phyloP scores from a whole-genome alignment of 192 early-diverging fungal genomes.

The Coemansia sp. region DNA sequence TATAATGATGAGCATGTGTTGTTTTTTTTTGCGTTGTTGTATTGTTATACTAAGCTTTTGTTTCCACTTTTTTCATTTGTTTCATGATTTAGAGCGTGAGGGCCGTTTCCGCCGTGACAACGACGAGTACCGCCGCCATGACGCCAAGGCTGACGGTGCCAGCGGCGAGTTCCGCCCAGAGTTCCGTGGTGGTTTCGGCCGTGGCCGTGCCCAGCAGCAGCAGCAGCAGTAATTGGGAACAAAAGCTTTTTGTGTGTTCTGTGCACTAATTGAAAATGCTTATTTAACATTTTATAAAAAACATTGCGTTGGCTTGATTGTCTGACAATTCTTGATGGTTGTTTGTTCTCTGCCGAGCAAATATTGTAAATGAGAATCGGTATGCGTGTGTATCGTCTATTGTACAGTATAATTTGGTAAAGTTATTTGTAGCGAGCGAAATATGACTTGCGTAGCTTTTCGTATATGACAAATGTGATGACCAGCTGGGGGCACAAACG shows the following conservation, averaged over 20 bases:
- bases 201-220: constrained; percentile 57
- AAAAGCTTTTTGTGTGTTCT: constrained; percentile 8
- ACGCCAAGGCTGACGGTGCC: constrained; percentile 89
- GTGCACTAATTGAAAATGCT: constrained; percentile 2
- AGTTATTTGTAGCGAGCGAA: constrained; percentile 26
- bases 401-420: no score
- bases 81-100: constrained; percentile 62
- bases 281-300: no score
- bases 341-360: no score
- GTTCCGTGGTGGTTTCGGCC: constrained; percentile 94
- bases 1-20: constrained; percentile 22
- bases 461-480: constrained; percentile 78
- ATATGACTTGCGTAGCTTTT: constrained; percentile 59
- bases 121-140: constrained; percentile 83
- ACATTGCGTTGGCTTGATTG: no score
- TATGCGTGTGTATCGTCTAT: no score
- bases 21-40: background rate
- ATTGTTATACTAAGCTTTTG: background rate
- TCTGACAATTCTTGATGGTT: background rate
- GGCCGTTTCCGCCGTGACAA: constrained; percentile 72
- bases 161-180: constrained; percentile 93
- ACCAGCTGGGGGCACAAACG: constrained; percentile 81
- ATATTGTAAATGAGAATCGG: no score
- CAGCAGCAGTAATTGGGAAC: constrained; percentile 9
- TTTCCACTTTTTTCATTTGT: constrained; percentile 10